Evolutionary conservation across 352 stramenopile species (phyloP), one percentile per base, ranked within the genome.

Genomic region (Pythium folliculosum): DNA sequence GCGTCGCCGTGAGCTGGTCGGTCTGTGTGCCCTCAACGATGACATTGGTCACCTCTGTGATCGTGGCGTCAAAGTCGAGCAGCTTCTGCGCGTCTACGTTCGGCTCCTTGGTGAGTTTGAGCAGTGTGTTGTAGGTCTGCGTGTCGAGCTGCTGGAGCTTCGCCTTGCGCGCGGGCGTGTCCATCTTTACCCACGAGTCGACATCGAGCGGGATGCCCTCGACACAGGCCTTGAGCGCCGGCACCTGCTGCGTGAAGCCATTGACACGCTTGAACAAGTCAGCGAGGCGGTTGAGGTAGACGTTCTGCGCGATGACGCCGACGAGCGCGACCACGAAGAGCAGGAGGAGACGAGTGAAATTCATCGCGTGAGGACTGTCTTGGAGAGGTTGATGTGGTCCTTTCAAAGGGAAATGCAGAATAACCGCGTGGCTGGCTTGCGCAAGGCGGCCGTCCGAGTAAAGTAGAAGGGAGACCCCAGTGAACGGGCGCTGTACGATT

Each of bases 331-430:
- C 32, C 8, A n/a, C 53, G 6, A 60, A 35, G 22, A 60, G 8
- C n/a, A 47, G 6, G 37, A 30, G 19, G 22, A 60, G 30, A 37
- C 53, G 53, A 5, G 35, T 17, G 22, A 49, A 27, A 32, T 60
- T 60, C 53, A 60, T 74, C 57, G 37, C 71, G 38, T 10, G 43
- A n/a, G 19, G 14, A 49, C 43, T n/a, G 19, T n/a, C 43, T n/a
- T 14, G 43, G 7, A n/a, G 43, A n/a, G n/a, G n/a, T n/a, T n/a
- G n/a, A n/a, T n/a, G n/a, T n/a, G n/a, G n/a, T n/a, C n/a, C n/a
- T n/a, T n/a, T n/a, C n/a, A n/a, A n/a, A n/a, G n/a, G n/a, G n/a
- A n/a, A n/a, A n/a, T n/a, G n/a, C n/a, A n/a, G n/a, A n/a, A n/a
- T n/a, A n/a, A n/a, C n/a, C n/a, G n/a, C n/a, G n/a, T n/a, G n/a